Percentiles rank a stretch among this genome's conserved stretches.
Evolutionary conservation across 352 stramenopile genomes (phyloP).

Genomic region (Phytopythium litorale): DNA sequence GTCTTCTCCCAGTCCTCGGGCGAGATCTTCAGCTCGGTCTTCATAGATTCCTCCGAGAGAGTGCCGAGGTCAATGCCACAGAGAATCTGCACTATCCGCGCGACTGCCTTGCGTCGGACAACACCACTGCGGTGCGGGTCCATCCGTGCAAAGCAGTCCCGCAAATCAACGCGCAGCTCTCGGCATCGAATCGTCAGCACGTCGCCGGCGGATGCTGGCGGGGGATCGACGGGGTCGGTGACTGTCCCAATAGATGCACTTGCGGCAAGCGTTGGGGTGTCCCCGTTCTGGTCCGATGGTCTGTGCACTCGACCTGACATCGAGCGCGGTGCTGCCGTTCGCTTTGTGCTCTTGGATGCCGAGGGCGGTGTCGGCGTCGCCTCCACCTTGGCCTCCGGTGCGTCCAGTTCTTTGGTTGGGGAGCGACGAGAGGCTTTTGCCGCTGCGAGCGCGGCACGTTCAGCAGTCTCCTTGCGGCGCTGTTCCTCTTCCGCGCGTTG

Average conservation of each 20-base stretch:
- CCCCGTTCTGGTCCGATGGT: background rate
- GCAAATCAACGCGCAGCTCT: conserved; percentile 22
- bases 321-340: background rate
- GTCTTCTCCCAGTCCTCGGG: conserved; percentile 13
- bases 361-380: conserved; percentile 1
- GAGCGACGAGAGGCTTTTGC: conserved; percentile 29
- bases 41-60: conserved; percentile 7
- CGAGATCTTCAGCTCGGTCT: conserved; percentile 11
- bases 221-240: conserved; percentile 14
- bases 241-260: conserved; percentile 19
- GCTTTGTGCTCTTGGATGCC: background rate
- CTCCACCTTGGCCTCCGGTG: background rate
- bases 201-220: conserved; percentile 12
- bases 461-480: conserved; percentile 20
- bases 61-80: conserved; percentile 6
- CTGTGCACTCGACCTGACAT: conserved; percentile 1
- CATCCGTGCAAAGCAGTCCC: conserved; percentile 17
- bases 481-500: conserved; percentile 18
- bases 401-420: conserved; percentile 14
- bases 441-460: conserved; percentile 19
- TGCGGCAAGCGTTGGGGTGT: background rate
- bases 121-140: conserved; percentile 23
- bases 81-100: conserved; percentile 24
- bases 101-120: conserved; percentile 20
- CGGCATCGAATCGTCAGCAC: conserved; percentile 25